Conservation (phyloP, 768 basidiomycete species). For the Boletellus emodensis region DNA sequence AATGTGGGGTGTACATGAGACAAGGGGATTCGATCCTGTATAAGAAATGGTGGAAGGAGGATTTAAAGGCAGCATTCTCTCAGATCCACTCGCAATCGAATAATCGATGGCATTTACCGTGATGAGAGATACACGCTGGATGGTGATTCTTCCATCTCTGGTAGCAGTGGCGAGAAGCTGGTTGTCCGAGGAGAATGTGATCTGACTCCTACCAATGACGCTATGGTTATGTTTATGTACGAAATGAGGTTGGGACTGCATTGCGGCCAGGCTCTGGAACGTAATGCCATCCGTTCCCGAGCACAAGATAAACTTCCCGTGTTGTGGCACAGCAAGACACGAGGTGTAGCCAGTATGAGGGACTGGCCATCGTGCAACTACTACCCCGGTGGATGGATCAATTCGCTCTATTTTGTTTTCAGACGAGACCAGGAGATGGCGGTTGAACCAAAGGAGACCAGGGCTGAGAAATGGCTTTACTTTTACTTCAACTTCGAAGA, state of each 20-base stretch:
- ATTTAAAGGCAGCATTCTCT: too few relatives aligned
- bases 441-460: background rate
- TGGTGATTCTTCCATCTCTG: background rate
- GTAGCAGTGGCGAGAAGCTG: background rate
- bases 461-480: background rate
- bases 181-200: background rate
- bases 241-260: too few relatives aligned
- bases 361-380: background rate
- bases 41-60: too few relatives aligned
- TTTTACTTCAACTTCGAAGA: background rate
- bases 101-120: too few relatives aligned
- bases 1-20: too few relatives aligned
- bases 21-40: too few relatives aligned
- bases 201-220: background rate
- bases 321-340: slow-evolving; percentile 1
- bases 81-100: too few relatives aligned
- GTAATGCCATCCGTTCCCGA: too few relatives aligned
- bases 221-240: too few relatives aligned
- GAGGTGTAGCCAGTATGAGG: background rate
- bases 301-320: background rate
- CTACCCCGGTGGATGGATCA: background rate
- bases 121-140: too few relatives aligned
- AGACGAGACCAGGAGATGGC: slow-evolving; percentile 1
- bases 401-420: background rate
- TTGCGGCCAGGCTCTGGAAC: too few relatives aligned